A percentile compares a stretch with the other conserved stretches of the same genome.
These are phyloP conservation scores for Pneumocystis jirovecii DNA, from an alignment of 1,139 yeast species.

Conservation along the genomic window DNA sequence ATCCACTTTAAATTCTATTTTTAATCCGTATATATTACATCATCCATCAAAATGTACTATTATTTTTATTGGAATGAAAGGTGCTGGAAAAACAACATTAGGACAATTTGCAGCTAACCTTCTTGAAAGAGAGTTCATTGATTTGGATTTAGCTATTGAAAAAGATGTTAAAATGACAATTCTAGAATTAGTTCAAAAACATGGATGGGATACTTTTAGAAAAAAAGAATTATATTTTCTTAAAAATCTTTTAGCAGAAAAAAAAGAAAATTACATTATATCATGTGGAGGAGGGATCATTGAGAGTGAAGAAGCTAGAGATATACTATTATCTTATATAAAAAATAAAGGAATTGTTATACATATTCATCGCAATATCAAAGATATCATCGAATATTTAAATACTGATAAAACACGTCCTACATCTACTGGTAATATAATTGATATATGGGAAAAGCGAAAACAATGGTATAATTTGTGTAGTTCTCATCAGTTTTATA, in stretches of 20 bases:
- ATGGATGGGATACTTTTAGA: constrained; percentile 85
- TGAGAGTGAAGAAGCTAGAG: constrained; percentile 58
- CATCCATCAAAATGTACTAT: constrained; percentile 23
- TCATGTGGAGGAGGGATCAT: constrained; percentile 98
- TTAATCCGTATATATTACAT: constrained; percentile 2
- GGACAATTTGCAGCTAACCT: constrained; percentile 65
- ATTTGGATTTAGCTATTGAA: constrained; percentile 63
- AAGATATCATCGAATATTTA: constrained; percentile 62
- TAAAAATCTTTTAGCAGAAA: constrained; percentile 34
- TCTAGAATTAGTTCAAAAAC: constrained; percentile 45
- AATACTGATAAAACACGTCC: constrained; percentile 73
- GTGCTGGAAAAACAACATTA: constrained; percentile 86
- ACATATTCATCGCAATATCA: constrained; percentile 78
- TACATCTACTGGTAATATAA: constrained; percentile 63
- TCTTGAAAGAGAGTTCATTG: constrained; percentile 59
- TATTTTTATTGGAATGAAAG: constrained; percentile 92
- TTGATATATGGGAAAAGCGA: constrained; percentile 71
- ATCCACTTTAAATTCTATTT: constrained; percentile 16
- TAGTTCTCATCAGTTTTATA: constrained; percentile 62
- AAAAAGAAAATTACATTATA: constrained; percentile 48
- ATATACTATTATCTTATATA: constrained; percentile 40
- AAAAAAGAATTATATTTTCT: constrained; percentile 48
- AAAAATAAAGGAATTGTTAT: constrained; percentile 58
- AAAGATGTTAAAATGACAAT: constrained; percentile 40
- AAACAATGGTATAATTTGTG: constrained; percentile 68